Evolutionary conservation across 805 yeast species (phyloP).

Genomic region (Candida insectalens): DNA sequence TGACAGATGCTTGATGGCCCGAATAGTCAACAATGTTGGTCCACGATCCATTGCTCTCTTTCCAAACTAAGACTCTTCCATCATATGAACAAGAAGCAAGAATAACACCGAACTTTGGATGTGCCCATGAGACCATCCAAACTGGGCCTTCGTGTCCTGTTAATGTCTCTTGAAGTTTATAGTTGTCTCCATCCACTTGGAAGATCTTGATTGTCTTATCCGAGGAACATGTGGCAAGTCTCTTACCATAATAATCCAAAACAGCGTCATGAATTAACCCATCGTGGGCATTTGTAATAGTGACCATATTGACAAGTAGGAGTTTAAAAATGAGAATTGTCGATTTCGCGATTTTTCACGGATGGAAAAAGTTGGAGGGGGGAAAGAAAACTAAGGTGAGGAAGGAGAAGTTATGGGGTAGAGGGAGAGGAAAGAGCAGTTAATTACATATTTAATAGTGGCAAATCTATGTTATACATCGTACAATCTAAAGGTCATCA

Average conservation of each 20-base stretch:
- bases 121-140: conserved; percentile 99
- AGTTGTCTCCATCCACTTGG: conserved; percentile 75
- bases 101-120: conserved; percentile 93
- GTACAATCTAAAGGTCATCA: conserved; percentile 8
- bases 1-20: conserved; percentile 89
- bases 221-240: conserved; percentile 92
- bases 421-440: too few relatives aligned
- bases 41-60: conserved; percentile 88
- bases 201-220: conserved; percentile 94
- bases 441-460: too few relatives aligned
- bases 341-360: too few relatives aligned
- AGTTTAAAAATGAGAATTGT: too few relatives aligned
- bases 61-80: conserved; percentile 92
- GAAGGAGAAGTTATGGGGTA: too few relatives aligned
- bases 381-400: too few relatives aligned
- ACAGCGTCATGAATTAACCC: conserved; percentile 96
- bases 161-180: conserved; percentile 68
- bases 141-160: conserved; percentile 97
- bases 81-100: conserved; percentile 94
- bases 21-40: conserved; percentile 76
- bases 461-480: too few relatives aligned
- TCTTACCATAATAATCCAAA: conserved; percentile 91
- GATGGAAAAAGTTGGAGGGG: too few relatives aligned
- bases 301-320: too few relatives aligned
- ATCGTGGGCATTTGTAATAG: conserved; percentile 85